Conservation (phyloP, 768 basidiomycete species). For the Rhodosporidiobolus sp. region DNA sequence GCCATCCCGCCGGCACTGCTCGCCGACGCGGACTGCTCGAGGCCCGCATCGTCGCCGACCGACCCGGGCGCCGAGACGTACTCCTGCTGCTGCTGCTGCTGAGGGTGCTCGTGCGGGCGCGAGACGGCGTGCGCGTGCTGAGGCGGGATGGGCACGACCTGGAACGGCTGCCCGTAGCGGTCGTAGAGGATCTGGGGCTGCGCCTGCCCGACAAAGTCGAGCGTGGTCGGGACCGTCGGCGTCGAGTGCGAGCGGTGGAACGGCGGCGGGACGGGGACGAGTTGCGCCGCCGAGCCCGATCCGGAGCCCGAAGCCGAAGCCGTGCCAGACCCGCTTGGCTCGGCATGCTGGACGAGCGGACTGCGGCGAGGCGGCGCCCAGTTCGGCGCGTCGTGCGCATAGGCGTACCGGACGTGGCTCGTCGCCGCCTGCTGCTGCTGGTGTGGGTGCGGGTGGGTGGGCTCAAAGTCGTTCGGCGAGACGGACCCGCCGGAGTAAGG, state of each 20-base stretch:
- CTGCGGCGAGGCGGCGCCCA: too few relatives aligned
- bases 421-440: too few relatives aligned
- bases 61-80: background rate
- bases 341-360: too few relatives aligned
- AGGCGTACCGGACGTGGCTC: background rate
- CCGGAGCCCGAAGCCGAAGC: background rate
- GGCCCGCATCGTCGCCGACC: too few relatives aligned
- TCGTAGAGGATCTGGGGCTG: too few relatives aligned
- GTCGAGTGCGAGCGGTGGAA: too few relatives aligned
- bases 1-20: too few relatives aligned
- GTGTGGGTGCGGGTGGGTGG: too few relatives aligned
- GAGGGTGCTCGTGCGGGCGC: slow-evolving; percentile 5
- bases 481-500: background rate
- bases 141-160: background rate
- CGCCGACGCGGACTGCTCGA: background rate
- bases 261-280: background rate
- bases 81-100: background rate
- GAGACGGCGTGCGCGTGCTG: background rate
- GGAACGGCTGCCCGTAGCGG: background rate
- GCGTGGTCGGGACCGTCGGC: too few relatives aligned
- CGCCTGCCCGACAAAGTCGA: too few relatives aligned
- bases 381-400: background rate
- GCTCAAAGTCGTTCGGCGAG: background rate
- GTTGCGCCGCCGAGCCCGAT: background rate
- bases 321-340: too few relatives aligned